These are phyloP conservation scores for Beauveria scarabaeidicola DNA, from an alignment of 2,329 filamentous ascomycete genomes.

Conservation along the genomic window DNA sequence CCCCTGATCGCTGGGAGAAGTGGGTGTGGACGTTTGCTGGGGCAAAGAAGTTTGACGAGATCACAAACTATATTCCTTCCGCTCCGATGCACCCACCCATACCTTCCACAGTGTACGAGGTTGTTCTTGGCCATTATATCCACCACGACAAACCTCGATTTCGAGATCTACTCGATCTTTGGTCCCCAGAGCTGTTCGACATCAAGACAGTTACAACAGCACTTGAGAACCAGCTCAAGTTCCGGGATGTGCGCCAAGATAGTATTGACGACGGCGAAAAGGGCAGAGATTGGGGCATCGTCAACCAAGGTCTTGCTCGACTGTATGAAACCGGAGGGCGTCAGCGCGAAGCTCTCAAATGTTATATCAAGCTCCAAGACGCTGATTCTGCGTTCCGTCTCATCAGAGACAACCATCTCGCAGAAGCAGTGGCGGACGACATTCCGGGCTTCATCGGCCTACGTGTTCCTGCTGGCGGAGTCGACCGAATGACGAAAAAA, in stretches of 20 bases:
- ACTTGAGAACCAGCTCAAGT: constrained; percentile 74
- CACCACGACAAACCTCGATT: constrained; percentile 67
- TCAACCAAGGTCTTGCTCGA: constrained; percentile 79
- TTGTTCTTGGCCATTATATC: constrained; percentile 83
- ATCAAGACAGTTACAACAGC: constrained; percentile 66
- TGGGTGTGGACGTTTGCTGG: constrained; percentile 92
- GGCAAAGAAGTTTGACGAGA: constrained; percentile 80
- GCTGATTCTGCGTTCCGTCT: constrained; percentile 81
- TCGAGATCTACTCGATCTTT: constrained; percentile 69
- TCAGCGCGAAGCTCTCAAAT: constrained; percentile 74
- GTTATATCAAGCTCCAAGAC: constrained; percentile 85
- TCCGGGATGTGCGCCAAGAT: constrained; percentile 65
- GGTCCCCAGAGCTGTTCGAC: constrained; percentile 80
- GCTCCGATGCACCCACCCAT: constrained; percentile 71
- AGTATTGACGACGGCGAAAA: constrained; percentile 64
- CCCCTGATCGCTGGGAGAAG: constrained; percentile 80
- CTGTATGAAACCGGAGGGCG: constrained; percentile 76
- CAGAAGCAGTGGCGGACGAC: constrained; percentile 81
- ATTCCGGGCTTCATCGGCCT: constrained; percentile 83
- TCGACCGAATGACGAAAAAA: constrained; percentile 52
- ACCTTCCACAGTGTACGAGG: constrained; percentile 76
- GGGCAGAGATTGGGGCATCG: constrained; percentile 76
- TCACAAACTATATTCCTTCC: constrained; percentile 73
- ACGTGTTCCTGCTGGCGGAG: constrained; percentile 65
- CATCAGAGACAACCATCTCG: constrained; percentile 81